phyloP scores from a whole-genome alignment of 1,284 basidiomycete genomes.

The Amylostereum chailletii region DNA sequence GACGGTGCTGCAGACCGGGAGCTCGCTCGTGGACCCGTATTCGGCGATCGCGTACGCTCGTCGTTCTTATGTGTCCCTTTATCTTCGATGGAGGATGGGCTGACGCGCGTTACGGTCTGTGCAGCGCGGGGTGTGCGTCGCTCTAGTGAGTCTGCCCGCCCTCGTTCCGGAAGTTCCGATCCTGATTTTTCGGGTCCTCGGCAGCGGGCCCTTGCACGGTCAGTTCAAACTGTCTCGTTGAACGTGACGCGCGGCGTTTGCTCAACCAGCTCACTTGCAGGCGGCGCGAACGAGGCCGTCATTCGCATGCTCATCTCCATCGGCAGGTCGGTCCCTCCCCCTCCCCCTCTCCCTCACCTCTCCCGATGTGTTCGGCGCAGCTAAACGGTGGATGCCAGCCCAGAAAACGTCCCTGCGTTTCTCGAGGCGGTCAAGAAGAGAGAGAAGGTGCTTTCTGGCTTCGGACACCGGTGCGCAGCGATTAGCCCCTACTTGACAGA shows the following conservation, averaged over 20 bases:
- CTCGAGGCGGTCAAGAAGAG: slow-evolving; percentile 78
- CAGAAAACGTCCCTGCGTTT: slow-evolving; percentile 78
- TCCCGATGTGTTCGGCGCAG: background rate
- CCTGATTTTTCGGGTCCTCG: background rate
- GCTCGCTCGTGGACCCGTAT: slow-evolving; percentile 81
- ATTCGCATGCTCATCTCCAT: slow-evolving; percentile 86
- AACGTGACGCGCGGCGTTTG: background rate
- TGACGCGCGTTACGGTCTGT: background rate
- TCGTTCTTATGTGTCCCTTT: background rate
- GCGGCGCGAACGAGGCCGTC: slow-evolving; percentile 83
- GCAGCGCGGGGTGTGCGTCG: slow-evolving; percentile 75
- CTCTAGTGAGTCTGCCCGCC: slow-evolving; percentile 51
- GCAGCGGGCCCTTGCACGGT: slow-evolving; percentile 76
- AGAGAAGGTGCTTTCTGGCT: slow-evolving; percentile 80
- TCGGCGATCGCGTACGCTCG: slow-evolving; percentile 65
- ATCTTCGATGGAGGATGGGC: background rate
- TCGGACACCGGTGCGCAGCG: slow-evolving; percentile 63
- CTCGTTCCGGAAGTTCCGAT: background rate
- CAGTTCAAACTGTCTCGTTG: background rate
- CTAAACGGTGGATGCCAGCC: slow-evolving; percentile 29
- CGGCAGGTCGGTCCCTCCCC: slow-evolving; percentile 47
- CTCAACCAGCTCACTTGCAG: slow-evolving; percentile 21
- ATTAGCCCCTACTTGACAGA: background rate
- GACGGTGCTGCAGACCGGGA: slow-evolving; percentile 79
- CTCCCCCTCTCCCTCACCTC: background rate